Percentiles rank a stretch among this genome's conserved stretches.
Conservation (phyloP, 371 early-diverging fungal genomes). For the Syncephalis fuscata region DNA sequence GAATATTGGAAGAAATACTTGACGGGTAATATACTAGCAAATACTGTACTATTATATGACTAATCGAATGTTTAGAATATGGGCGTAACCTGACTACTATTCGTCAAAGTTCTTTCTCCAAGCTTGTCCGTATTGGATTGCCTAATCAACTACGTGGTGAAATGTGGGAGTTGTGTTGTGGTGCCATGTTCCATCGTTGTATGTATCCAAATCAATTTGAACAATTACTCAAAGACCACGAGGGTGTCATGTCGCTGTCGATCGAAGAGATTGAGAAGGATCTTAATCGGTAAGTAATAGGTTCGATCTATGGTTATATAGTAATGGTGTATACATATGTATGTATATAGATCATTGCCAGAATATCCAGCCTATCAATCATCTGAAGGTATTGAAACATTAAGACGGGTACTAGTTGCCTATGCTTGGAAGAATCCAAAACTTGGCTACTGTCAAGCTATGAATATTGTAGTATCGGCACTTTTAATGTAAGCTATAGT, state of each 20-base stretch:
- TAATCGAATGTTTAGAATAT: slow-evolving; percentile 31
- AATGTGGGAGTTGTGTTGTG: slow-evolving; percentile 89
- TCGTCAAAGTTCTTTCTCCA: slow-evolving; percentile 66
- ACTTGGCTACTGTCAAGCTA: slow-evolving; percentile 96
- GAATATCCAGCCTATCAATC: slow-evolving; percentile 89
- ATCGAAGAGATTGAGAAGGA: slow-evolving; percentile 97
- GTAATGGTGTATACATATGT: not conserved
- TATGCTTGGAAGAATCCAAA: slow-evolving; percentile 76
- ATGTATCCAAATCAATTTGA: slow-evolving; percentile 71
- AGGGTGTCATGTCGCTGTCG: slow-evolving; percentile 43
- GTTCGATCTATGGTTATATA: slow-evolving; percentile 7
- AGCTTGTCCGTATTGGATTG: slow-evolving; percentile 81
- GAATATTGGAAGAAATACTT: slow-evolving; percentile 1
- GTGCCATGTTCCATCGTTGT: slow-evolving; percentile 76
- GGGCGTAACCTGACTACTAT: slow-evolving; percentile 83
- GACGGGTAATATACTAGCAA: not conserved
- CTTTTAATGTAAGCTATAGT: slow-evolving; percentile 68
- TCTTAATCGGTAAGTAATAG: slow-evolving; percentile 39
- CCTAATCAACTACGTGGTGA: slow-evolving; percentile 87
- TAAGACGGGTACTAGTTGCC: slow-evolving; percentile 78
- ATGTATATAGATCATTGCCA: slow-evolving; percentile 45
- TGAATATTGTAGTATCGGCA: slow-evolving; percentile 94
- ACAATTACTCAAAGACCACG: slow-evolving; percentile 46
- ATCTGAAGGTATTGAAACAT: slow-evolving; percentile 73
- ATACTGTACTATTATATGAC: slow-evolving; percentile 6